Percentiles rank a stretch among this genome's conserved stretches.
Conservation (phyloP, 345 rosid genomes). For the Draba incana region DNA sequence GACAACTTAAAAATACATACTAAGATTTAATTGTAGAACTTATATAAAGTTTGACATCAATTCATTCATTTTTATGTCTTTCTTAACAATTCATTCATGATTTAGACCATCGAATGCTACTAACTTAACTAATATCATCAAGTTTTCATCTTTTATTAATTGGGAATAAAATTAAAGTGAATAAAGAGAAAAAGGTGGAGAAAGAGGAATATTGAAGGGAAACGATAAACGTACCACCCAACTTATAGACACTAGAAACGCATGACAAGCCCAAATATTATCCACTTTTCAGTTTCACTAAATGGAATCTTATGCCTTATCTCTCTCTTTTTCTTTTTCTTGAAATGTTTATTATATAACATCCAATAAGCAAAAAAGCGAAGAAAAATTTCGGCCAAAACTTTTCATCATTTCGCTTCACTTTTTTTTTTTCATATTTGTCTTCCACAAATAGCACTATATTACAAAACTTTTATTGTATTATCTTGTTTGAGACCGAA, state of each 20-base stretch:
- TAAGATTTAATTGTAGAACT: background rate
- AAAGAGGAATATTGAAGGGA: conserved; percentile 34
- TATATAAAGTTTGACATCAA: background rate
- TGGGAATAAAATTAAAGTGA: conserved; percentile 30
- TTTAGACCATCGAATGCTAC: background rate
- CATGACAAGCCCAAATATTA: conserved; percentile 36
- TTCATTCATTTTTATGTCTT: background rate
- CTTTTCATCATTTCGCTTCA: conserved; percentile 25
- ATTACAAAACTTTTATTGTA: background rate
- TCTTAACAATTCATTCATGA: background rate
- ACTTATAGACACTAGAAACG: conserved; percentile 39
- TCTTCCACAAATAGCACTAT: conserved; percentile 5
- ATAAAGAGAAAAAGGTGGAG: conserved; percentile 12
- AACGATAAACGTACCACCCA: conserved; percentile 42
- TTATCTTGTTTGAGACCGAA: conserved; percentile 7
- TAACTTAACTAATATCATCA: background rate
- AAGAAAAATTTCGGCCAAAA: conserved; percentile 6
- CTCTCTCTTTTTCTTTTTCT: conserved; percentile 29
- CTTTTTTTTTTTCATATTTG: background rate
- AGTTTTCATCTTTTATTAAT: too few species aligned
- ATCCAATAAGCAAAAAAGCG: conserved; percentile 18
- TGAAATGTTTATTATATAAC: conserved; percentile 20
- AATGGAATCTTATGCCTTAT: conserved; percentile 46
- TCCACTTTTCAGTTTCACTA: conserved; percentile 43
- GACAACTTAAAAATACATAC: too few species aligned